These are phyloP conservation scores for Endocladia muricata DNA, from an alignment of 31 red algal genomes.

Conservation along the genomic window DNA sequence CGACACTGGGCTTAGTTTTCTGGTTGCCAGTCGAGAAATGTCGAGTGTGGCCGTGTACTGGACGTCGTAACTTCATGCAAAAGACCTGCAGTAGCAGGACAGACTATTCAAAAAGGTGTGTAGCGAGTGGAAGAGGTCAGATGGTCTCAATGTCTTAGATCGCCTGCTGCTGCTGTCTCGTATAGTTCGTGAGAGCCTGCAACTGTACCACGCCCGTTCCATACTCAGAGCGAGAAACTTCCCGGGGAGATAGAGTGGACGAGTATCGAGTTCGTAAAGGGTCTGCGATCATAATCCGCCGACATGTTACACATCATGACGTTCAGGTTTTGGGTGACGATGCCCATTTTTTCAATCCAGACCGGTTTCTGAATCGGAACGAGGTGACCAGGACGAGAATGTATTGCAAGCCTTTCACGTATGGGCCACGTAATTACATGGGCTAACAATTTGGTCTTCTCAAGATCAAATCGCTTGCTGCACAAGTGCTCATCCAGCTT, in stretches of 20 bases:
- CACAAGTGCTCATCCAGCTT: neutral
- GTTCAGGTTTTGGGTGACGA: conserved; percentile 29
- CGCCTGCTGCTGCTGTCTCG: conserved; percentile 22
- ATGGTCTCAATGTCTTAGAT: conserved; percentile 28
- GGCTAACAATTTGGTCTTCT: conserved; percentile 57
- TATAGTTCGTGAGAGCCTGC: conserved; percentile 39
- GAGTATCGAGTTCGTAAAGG: conserved; percentile 24
- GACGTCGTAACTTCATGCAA: conserved; percentile 4
- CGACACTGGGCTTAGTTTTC: conserved; percentile 20
- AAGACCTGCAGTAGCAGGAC: conserved; percentile 11
- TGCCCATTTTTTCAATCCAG: conserved; percentile 42
- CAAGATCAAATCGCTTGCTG: conserved; percentile 13
- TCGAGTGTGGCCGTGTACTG: conserved; percentile 7
- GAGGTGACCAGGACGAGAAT: neutral
- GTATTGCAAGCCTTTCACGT: conserved; percentile 33
- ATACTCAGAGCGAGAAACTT: neutral
- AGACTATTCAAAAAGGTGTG: neutral
- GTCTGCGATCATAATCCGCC: conserved; percentile 31
- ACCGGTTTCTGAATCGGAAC: conserved; percentile 21
- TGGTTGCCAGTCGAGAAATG: conserved; percentile 4
- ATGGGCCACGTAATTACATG: conserved; percentile 49
- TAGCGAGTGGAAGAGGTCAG: neutral
- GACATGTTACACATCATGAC: conserved; percentile 31
- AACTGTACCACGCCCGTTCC: conserved; percentile 53
- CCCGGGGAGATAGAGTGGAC: neutral